phyloP scores from a whole-genome alignment of 2,329 filamentous ascomycete genomes.

The Proliferodiscus dingleyae region DNA sequence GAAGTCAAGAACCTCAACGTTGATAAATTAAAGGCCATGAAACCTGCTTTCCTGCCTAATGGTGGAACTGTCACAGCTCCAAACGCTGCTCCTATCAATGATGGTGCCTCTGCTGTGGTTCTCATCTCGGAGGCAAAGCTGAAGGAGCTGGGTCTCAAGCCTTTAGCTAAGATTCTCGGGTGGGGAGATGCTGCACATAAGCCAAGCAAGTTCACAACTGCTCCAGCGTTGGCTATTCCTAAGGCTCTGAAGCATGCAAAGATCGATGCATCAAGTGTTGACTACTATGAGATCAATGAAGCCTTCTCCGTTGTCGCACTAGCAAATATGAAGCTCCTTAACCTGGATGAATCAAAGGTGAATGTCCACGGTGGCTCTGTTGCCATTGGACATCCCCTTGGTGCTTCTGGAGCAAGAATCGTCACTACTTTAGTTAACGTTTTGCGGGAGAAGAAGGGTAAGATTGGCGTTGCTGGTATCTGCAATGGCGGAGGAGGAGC shows the following conservation, averaged over 20 bases:
- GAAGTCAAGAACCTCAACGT: constrained; percentile 92
- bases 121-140: constrained; percentile 92
- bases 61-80: constrained; percentile 89
- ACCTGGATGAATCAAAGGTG: constrained; percentile 75
- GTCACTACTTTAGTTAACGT: constrained; percentile 86
- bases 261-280: constrained; percentile 69
- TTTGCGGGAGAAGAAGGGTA: constrained; percentile 82
- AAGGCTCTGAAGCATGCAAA: constrained; percentile 96
- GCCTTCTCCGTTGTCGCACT: constrained; percentile 95
- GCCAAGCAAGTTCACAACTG: constrained; percentile 92
- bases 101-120: constrained; percentile 87
- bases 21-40: constrained; percentile 79
- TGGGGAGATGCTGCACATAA: constrained; percentile 93
- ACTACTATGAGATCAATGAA: constrained; percentile 99
- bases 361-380: constrained; percentile 95
- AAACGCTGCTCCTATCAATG: constrained; percentile 93
- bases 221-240: constrained; percentile 88
- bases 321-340: constrained; percentile 90
- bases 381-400: constrained; percentile 90
- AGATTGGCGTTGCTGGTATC: constrained; percentile 90
- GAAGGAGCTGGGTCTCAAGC: constrained; percentile 85
- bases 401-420: constrained; percentile 90
- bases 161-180: constrained; percentile 91
- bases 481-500: constrained; percentile 98
- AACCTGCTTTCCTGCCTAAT: constrained; percentile 74